Conservation (phyloP, 805 yeast genomes). For the Isabelozyma pseudorhagii region DNA sequence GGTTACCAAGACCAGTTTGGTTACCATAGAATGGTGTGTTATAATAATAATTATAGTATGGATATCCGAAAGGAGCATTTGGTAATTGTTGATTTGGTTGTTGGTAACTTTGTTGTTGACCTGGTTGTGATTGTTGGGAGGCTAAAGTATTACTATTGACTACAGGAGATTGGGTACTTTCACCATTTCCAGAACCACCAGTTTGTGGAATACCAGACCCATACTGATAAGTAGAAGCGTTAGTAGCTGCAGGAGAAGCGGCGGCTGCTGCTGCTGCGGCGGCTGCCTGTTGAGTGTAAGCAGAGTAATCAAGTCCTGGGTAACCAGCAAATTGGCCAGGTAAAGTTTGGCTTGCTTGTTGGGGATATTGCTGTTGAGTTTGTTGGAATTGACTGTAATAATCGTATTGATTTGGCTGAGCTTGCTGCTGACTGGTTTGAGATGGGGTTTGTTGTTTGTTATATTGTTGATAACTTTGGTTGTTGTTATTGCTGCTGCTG, state of each 20-base stretch:
- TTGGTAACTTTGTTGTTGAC: conserved; percentile 12
- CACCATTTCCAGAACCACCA: conserved; percentile 11
- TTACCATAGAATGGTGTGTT: conserved; percentile 39
- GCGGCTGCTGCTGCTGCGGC: conserved; percentile 25
- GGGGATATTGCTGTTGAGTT: conserved; percentile 38
- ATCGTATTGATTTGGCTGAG: conserved; percentile 21
- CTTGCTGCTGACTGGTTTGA: conserved; percentile 17
- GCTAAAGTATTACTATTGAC: conserved; percentile 17
- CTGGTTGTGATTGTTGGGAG: conserved; percentile 14
- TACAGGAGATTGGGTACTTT: conserved; percentile 32
- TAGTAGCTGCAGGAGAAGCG: conserved; percentile 26
- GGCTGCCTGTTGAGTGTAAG: conserved; percentile 33
- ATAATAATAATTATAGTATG: conserved; percentile 41
- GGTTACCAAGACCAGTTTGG: conserved; percentile 23
- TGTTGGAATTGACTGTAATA: conserved; percentile 32
- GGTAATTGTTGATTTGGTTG: conserved; percentile 22
- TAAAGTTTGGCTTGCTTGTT: conserved; percentile 36
- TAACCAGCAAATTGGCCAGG: conserved; percentile 44
- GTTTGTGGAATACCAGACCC: conserved; percentile 6
- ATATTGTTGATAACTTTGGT: conserved; percentile 13
- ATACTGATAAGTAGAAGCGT: conserved; percentile 16
- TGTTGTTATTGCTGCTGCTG: conserved; percentile 15
- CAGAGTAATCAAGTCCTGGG: conserved; percentile 43
- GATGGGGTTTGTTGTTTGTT: conserved; percentile 17
- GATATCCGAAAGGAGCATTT: conserved; percentile 39